phyloP scores from a whole-genome alignment of 176 grass and related monocot species.

The Aegilops umbellulata region DNA sequence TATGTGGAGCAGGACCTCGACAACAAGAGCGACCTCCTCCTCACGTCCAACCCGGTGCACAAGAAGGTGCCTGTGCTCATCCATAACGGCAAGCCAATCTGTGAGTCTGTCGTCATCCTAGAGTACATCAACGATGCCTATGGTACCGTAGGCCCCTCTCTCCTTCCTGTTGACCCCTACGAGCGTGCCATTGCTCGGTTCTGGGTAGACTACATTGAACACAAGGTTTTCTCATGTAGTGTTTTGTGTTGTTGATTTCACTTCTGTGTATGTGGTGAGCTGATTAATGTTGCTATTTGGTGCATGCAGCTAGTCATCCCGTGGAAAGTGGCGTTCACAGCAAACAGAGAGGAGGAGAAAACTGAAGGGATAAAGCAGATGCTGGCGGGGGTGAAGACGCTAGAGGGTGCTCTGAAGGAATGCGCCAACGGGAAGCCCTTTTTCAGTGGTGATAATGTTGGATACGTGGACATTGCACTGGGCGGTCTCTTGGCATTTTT shows the following conservation, averaged over 20 bases:
- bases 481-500: neutral
- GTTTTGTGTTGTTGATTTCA: neutral
- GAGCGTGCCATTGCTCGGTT: constrained; percentile 8
- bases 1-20: constrained; percentile 16
- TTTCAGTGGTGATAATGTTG: neutral
- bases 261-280: neutral
- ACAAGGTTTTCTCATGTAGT: constrained; percentile 42
- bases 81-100: constrained; percentile 24
- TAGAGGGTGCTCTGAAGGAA: constrained; percentile 38
- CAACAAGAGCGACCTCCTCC: constrained; percentile 55
- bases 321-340: neutral
- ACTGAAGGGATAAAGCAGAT: neutral
- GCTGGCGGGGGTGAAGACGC: neutral
- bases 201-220: neutral
- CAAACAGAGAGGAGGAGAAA: constrained; percentile 20
- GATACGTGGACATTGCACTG: constrained; percentile 38
- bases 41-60: constrained; percentile 45
- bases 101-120: constrained; percentile 29
- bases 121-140: neutral
- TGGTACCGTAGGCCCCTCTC: neutral
- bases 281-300: neutral
- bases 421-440: no score
- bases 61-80: constrained; percentile 54
- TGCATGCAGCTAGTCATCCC: neutral
- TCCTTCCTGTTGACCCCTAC: constrained; percentile 42